A percentile compares a stretch with the other conserved stretches of the same genome.
phyloP scores from a whole-genome alignment of 306 rosid species.

The Malus sylvestris region DNA sequence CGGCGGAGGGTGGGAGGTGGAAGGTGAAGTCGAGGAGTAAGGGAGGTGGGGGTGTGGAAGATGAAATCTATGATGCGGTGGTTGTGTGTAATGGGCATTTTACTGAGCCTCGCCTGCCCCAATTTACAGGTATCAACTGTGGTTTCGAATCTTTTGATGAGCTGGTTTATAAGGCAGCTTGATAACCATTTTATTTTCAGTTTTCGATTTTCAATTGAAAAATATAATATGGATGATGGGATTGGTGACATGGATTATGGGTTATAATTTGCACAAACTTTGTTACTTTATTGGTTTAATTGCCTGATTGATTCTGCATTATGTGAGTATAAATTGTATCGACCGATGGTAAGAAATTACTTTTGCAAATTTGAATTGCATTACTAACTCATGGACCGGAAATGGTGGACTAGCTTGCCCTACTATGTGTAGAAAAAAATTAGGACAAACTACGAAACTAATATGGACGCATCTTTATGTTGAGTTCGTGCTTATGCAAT shows the following conservation, averaged over 20 bases:
- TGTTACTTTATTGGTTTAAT: not conserved
- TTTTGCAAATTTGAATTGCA: not conserved
- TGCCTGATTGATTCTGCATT: not conserved
- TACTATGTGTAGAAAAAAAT: not conserved
- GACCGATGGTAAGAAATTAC: too few relatives aligned
- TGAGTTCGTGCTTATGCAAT: not conserved
- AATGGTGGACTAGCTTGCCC: not conserved
- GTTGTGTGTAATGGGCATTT: slow-evolving; percentile 41
- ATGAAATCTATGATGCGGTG: slow-evolving; percentile 35
- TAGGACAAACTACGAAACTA: not conserved
- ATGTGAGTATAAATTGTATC: not conserved
- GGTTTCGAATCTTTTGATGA: too few relatives aligned
- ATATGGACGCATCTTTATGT: not conserved
- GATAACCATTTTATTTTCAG: not conserved
- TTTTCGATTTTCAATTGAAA: not conserved
- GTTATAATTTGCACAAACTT: not conserved
- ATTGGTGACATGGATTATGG: not conserved
- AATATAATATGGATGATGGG: not conserved
- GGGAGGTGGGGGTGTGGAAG: slow-evolving; percentile 15
- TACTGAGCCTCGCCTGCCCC: slow-evolving; percentile 31
- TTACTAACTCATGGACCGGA: not conserved
- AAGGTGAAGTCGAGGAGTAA: slow-evolving; percentile 22
- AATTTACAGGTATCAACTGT: slow-evolving; percentile 26
- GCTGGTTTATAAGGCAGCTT: too few relatives aligned
- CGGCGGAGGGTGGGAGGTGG: slow-evolving; percentile 29